Conservation (phyloP, 441 rosid species). For the Pelargonium australe region DNA sequence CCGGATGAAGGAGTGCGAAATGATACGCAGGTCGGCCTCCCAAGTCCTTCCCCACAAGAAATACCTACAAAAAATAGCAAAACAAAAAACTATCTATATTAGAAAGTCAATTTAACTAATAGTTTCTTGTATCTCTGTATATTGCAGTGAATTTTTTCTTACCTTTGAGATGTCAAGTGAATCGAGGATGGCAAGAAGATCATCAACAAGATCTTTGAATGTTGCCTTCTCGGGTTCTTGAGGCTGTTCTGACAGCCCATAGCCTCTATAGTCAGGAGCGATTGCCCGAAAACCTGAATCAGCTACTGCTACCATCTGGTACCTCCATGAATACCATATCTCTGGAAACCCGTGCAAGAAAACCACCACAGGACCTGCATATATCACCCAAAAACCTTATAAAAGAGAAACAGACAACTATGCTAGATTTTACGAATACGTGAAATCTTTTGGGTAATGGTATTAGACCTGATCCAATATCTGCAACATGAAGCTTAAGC, state of each 20-base stretch:
- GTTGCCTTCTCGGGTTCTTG: slow-evolving; percentile 17
- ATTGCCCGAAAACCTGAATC: slow-evolving; percentile 12
- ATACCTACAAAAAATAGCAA: slow-evolving; percentile 5
- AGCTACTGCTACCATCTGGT: slow-evolving; percentile 16
- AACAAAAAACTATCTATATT: not conserved
- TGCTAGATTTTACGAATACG: not conserved
- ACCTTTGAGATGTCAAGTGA: slow-evolving; percentile 16
- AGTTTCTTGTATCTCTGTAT: not conserved
- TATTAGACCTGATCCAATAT: slow-evolving; percentile 32
- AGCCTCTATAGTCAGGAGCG: slow-evolving; percentile 18
- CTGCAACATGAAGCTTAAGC: slow-evolving; percentile 41
- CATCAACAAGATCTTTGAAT: slow-evolving; percentile 16
- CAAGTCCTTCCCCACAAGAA: slow-evolving; percentile 24
- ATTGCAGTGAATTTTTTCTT: not conserved
- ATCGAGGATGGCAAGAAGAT: slow-evolving; percentile 14
- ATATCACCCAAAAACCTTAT: not conserved
- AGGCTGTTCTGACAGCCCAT: slow-evolving; percentile 17
- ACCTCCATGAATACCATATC: slow-evolving; percentile 23
- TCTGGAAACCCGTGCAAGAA: slow-evolving; percentile 27
- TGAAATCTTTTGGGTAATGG: not conserved
- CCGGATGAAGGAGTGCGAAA: slow-evolving; percentile 16
- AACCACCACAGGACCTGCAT: slow-evolving; percentile 19
- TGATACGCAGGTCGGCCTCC: slow-evolving; percentile 21
- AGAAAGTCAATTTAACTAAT: not conserved
- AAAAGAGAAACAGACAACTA: not conserved